Conservation (phyloP, 768 basidiomycete genomes). For the Favolaschia claudopus region DNA sequence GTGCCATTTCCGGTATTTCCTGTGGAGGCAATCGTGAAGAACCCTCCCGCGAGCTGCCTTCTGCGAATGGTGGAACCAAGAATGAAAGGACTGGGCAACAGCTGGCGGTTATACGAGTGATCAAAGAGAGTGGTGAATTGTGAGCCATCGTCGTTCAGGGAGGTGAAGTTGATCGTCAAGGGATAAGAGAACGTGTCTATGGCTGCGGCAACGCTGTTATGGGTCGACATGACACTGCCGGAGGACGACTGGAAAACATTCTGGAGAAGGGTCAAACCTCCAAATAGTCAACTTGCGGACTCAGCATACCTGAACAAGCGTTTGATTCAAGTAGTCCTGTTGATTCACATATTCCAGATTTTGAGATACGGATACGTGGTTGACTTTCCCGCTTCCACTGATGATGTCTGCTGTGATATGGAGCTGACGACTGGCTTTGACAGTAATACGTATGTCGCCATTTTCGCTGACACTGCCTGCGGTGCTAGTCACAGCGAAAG, state of each 20-base stretch:
- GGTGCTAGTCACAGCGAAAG: constrained; percentile 60
- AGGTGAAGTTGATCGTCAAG: constrained; percentile 52
- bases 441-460: constrained; percentile 67
- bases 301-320: constrained; percentile 44
- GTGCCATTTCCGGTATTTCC: constrained; percentile 74
- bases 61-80: constrained; percentile 64
- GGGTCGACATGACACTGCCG: constrained; percentile 46
- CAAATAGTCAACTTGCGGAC: not conserved
- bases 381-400: constrained; percentile 65
- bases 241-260: constrained; percentile 49
- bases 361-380: constrained; percentile 68
- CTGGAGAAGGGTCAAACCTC: constrained; percentile 31
- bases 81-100: constrained; percentile 66
- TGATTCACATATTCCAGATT: constrained; percentile 64
- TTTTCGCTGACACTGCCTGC: constrained; percentile 50
- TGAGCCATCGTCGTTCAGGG: constrained; percentile 39
- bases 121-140: constrained; percentile 64
- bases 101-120: constrained; percentile 70
- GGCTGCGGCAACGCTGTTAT: constrained; percentile 49
- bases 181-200: constrained; percentile 55
- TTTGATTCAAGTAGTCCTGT: constrained; percentile 65
- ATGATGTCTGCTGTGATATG: constrained; percentile 68
- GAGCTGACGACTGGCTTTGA: constrained; percentile 63
- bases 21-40: constrained; percentile 50
- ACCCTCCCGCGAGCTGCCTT: constrained; percentile 64